Evolutionary conservation across 805 yeast species (phyloP).

Genomic region (Clavispora vitiphila): DNA sequence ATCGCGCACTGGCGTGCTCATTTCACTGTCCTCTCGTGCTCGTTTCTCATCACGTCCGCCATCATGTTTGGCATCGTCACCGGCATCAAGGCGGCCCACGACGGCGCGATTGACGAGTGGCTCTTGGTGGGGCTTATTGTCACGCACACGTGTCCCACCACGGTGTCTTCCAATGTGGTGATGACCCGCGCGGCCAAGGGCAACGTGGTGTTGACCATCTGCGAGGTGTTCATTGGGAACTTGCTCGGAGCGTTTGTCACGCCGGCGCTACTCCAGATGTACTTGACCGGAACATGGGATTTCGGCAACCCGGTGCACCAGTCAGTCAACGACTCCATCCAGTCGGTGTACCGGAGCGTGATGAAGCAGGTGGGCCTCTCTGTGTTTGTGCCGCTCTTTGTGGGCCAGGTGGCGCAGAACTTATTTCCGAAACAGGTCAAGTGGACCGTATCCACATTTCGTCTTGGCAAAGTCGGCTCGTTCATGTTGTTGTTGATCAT

Average conservation of each 20-base stretch:
- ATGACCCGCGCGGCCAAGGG: constrained; percentile 89
- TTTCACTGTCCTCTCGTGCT: constrained; percentile 56
- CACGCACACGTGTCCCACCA: constrained; percentile 86
- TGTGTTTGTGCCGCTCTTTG: constrained; percentile 78
- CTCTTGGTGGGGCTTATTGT: constrained; percentile 76
- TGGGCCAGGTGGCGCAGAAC: constrained; percentile 82
- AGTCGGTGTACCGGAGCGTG: constrained; percentile 61
- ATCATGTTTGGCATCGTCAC: constrained; percentile 68
- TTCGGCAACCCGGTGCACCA: constrained; percentile 69
- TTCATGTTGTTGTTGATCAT: constrained; percentile 73
- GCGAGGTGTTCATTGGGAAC: constrained; percentile 85
- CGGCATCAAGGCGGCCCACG: constrained; percentile 56
- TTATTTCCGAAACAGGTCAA: constrained; percentile 60
- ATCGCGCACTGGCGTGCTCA: constrained; percentile 81
- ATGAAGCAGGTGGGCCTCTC: constrained; percentile 85
- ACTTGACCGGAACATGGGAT: constrained; percentile 50
- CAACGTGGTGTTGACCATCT: constrained; percentile 68
- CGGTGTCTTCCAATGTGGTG: constrained; percentile 86
- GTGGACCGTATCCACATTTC: constrained; percentile 54
- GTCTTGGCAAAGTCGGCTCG: constrained; percentile 68
- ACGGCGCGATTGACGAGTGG: constrained; percentile 65
- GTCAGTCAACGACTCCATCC: constrained; percentile 44
- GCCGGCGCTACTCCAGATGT: constrained; percentile 80
- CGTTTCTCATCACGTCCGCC: constrained; percentile 67
- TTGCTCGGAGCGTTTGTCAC: constrained; percentile 81